Percentiles rank a stretch among this genome's conserved stretches.
These are phyloP conservation scores for Malania oleifera DNA, from an alignment of 164 flowering plant genomes.

Conservation along the genomic window DNA sequence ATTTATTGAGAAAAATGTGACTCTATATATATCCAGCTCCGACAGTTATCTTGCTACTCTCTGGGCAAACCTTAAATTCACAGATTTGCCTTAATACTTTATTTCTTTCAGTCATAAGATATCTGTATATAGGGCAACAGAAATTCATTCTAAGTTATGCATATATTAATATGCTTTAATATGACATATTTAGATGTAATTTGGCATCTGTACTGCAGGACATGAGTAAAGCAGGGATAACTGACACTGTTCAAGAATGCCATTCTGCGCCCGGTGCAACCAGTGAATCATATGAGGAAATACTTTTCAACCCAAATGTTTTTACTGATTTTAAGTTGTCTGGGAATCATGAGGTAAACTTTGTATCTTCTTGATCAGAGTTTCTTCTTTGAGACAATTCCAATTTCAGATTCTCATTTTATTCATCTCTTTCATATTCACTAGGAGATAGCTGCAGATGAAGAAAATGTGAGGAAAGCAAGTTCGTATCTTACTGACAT, in stretches of 20 bases:
- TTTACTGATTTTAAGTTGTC: slow-evolving; percentile 84
- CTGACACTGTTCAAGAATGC: slow-evolving; percentile 22
- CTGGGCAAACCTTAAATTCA: too few species aligned
- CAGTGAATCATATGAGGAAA: slow-evolving; percentile 32
- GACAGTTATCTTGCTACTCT: too few species aligned
- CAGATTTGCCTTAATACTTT: too few species aligned
- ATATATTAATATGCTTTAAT: too few species aligned
- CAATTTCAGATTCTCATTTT: not conserved
- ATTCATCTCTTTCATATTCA: slow-evolving; percentile 3
- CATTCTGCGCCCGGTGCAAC: slow-evolving; percentile 27
- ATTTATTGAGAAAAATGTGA: too few species aligned
- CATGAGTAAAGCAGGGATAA: slow-evolving; percentile 16
- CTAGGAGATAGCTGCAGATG: slow-evolving; percentile 86
- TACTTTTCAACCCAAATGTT: slow-evolving; percentile 83
- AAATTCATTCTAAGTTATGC: too few species aligned
- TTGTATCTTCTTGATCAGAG: not conserved
- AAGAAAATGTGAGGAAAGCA: slow-evolving; percentile 77
- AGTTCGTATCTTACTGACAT: slow-evolving; percentile 64
- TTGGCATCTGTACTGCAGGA: too few species aligned
- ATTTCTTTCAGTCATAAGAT: too few species aligned
- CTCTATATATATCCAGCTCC: too few species aligned
- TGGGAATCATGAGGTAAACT: slow-evolving; percentile 64
- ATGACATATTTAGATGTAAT: too few species aligned
- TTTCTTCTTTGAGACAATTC: not conserved
- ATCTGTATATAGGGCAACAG: too few species aligned